Conservation (phyloP, 2,329 filamentous ascomycete species). For the Colletotrichum sp. region DNA sequence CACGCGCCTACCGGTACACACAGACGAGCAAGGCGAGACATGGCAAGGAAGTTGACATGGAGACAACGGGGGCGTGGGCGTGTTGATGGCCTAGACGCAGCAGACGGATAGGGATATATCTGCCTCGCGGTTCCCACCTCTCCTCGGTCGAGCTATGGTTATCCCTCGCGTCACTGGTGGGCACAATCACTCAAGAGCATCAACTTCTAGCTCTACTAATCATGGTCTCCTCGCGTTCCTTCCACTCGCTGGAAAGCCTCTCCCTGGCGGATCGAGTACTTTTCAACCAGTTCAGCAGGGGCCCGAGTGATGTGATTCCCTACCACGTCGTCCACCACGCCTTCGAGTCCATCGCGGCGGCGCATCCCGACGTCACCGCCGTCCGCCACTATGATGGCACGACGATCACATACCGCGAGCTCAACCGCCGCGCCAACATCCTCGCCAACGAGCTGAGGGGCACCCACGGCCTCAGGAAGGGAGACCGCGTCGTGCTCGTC, state of each 20-base stretch:
- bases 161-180: conserved; percentile 4
- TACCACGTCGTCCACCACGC: conserved; percentile 23
- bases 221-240: conserved; percentile 11
- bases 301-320: background rate
- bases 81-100: background rate
- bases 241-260: conserved; percentile 21
- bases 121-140: conserved; percentile 2
- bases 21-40: background rate
- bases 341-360: conserved; percentile 30
- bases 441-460: conserved; percentile 43
- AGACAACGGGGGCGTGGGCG: background rate
- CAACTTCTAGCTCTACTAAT: background rate
- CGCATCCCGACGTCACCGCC: conserved; percentile 41
- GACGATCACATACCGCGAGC: conserved; percentile 50
- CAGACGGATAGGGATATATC: conserved; percentile 5
- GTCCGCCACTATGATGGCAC: conserved; percentile 36
- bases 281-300: conserved; percentile 22
- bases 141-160: background rate
- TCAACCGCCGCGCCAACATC: conserved; percentile 45
- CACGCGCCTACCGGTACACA: background rate
- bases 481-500: conserved; percentile 59
- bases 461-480: conserved; percentile 42
- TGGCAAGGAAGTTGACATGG: background rate
- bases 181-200: conserved; percentile 1
- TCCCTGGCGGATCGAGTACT: conserved; percentile 17